Conservation (phyloP, 306 rosid genomes). For the Astragalus membranaceus region DNA sequence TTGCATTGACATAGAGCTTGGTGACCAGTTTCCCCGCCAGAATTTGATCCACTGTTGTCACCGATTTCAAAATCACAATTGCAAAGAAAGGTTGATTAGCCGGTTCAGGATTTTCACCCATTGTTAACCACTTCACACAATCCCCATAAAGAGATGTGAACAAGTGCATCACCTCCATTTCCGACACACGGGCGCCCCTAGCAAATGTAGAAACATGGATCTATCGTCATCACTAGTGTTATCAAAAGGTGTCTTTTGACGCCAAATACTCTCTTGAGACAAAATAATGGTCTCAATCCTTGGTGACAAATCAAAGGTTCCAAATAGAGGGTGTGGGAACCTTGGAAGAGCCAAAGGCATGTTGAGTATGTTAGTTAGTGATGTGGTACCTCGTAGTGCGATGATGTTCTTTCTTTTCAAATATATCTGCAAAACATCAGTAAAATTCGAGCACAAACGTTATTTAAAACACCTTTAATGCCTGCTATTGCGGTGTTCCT, state of each 20-base stretch:
- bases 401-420: neutral
- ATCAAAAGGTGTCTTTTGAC: neutral
- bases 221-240: conserved; percentile 35
- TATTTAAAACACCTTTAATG: conserved; percentile 35
- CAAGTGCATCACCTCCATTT: conserved; percentile 33
- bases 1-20: conserved; percentile 44
- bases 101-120: conserved; percentile 28
- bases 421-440: conserved; percentile 32
- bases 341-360: conserved; percentile 33
- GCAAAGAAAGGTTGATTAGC: conserved; percentile 48
- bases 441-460: conserved; percentile 33
- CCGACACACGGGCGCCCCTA: conserved; percentile 45
- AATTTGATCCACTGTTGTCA: conserved; percentile 33
- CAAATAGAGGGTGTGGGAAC: conserved; percentile 59
- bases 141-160: conserved; percentile 28
- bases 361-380: neutral
- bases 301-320: conserved; percentile 18
- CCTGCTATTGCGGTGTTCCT: conserved; percentile 33
- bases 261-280: conserved; percentile 31
- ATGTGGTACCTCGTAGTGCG: neutral
- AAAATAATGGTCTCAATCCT: neutral
- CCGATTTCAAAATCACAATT: conserved; percentile 31
- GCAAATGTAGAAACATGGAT: conserved; percentile 66
- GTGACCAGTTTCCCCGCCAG: conserved; percentile 33
- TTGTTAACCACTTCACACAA: conserved; percentile 31